A percentile compares a stretch with the other conserved stretches of the same genome.
Evolutionary conservation across 768 basidiomycete species (phyloP).

Genomic region (Calocera viscosa): DNA sequence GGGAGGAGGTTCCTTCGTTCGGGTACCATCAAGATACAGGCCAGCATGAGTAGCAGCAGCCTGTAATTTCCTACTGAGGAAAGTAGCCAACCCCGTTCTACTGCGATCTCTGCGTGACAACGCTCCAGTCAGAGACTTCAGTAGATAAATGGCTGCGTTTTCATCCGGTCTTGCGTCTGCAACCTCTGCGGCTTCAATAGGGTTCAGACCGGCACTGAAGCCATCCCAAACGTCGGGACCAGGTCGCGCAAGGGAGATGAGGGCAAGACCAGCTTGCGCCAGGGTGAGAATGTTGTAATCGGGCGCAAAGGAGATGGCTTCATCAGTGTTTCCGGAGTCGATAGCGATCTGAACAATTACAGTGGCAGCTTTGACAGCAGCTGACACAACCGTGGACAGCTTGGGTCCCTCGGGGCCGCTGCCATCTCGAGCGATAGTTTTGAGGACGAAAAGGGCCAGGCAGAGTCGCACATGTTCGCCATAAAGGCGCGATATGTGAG

Average conservation of each 20-base stretch:
- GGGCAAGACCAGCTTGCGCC: not conserved
- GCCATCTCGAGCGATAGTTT: not conserved
- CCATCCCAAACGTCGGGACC: slow-evolving; percentile 5
- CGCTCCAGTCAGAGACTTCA: not conserved
- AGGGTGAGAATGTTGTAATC: slow-evolving; percentile 6
- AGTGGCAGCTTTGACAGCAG: not conserved
- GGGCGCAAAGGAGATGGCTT: not conserved
- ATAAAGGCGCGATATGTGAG: not conserved
- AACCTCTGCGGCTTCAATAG: not conserved
- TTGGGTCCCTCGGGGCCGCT: not conserved
- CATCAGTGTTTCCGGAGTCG: not conserved
- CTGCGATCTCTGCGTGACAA: not conserved
- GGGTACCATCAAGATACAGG: not conserved
- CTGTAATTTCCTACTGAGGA: not conserved
- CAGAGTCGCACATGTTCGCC: not conserved
- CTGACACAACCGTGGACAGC: not conserved
- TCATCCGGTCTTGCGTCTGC: not conserved
- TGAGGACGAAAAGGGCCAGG: not conserved
- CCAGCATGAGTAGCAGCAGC: not conserved
- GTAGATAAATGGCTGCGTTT: not conserved
- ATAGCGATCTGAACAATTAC: not conserved
- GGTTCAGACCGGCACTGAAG: not conserved
- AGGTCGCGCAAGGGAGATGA: not conserved
- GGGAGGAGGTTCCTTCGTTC: not conserved
- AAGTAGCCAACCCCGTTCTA: not conserved